Conservation (phyloP, 495 filamentous ascomycete genomes). For the Aspergillus ostianus region DNA sequence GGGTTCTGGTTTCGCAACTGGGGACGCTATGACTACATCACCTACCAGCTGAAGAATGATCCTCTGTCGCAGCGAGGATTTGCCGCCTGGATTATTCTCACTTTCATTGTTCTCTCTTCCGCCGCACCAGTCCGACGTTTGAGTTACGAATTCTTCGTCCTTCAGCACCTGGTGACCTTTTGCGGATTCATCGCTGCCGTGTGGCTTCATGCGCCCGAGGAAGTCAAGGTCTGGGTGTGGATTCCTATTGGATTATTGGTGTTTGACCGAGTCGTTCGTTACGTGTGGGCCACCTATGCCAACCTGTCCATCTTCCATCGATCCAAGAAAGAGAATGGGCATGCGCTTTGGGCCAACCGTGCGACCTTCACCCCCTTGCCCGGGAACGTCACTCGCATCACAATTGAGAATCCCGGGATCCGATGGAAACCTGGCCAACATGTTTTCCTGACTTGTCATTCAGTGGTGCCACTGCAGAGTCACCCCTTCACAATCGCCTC, state of each 20-base stretch:
- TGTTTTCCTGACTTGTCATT: slow-evolving; percentile 71
- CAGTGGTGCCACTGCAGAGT: slow-evolving; percentile 64
- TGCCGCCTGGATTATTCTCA: slow-evolving; percentile 69
- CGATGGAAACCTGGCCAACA: slow-evolving; percentile 77
- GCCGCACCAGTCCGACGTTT: slow-evolving; percentile 65
- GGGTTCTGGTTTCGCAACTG: slow-evolving; percentile 70
- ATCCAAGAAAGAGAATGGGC: slow-evolving; percentile 17
- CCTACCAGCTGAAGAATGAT: slow-evolving; percentile 59
- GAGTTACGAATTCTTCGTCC: slow-evolving; percentile 77
- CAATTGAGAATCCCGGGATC: slow-evolving; percentile 66
- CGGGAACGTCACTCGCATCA: slow-evolving; percentile 64
- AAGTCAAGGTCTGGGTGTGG: slow-evolving; percentile 61
- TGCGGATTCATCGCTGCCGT: slow-evolving; percentile 66
- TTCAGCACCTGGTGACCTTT: slow-evolving; percentile 73
- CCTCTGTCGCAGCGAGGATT: slow-evolving; percentile 66
- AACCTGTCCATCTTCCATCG: slow-evolving; percentile 64
- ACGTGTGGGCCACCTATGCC: slow-evolving; percentile 52
- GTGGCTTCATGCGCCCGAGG: slow-evolving; percentile 58
- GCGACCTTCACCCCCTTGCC: slow-evolving; percentile 63
- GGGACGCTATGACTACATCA: slow-evolving; percentile 62
- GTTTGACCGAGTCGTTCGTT: slow-evolving; percentile 65
- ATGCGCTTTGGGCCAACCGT: slow-evolving; percentile 36
- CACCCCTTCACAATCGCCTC: slow-evolving; percentile 83
- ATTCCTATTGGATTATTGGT: slow-evolving; percentile 67
- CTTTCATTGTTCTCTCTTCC: slow-evolving; percentile 69